Base-by-base conservation (phyloP, 140 eudicot species). In the Oenanthe javanica region DNA sequence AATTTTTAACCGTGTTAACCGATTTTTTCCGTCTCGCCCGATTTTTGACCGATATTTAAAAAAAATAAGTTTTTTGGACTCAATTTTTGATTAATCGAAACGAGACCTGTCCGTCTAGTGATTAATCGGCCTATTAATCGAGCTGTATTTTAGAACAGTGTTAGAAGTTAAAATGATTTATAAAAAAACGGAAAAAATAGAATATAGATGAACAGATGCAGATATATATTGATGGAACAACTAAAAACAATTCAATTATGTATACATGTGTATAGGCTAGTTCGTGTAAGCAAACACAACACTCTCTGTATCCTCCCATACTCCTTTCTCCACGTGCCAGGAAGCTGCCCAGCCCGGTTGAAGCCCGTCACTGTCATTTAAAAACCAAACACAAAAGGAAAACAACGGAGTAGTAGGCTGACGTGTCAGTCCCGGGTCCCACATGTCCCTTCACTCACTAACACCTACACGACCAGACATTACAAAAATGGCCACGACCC, bases 321-420 rank as follows among this genome's bases (percentile, higher is more conserved):
- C 63, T 54, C 19, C 21, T 2, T 54, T 59, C 1, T 59, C 67
- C 76, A 18, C 76, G 31, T 40, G 51, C 51, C 76, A 72, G 2
- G 76, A 77, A 71, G 40, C 21, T 85, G 85, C 81, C 81, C 12
- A 19, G 78, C 23, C 59, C 63, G 36, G 72, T 81, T 83, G 79
- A 84, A 21, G 75, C 59, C 84, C 64, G 79, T 82, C 82, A 51
- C 66, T 52, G 67, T 85, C 88, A 46, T 19, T 64, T 64, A 40
- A 78, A 78, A 79, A 79, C 88, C 82, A 5, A 7, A 23, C 57
- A 85, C 79, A 51, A 2, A 83, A 75, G 84, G 82, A 82, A 19
- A 75, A 79, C 79, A 40, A 85, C 73, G 79, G 72, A 70, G 79
- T 79, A 79, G 80, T 85, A 23, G 81, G 79, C 82, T 71, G 87